Conservation (phyloP, 176 grass and related monocot species). For the Rhynchospora tenuis region DNA sequence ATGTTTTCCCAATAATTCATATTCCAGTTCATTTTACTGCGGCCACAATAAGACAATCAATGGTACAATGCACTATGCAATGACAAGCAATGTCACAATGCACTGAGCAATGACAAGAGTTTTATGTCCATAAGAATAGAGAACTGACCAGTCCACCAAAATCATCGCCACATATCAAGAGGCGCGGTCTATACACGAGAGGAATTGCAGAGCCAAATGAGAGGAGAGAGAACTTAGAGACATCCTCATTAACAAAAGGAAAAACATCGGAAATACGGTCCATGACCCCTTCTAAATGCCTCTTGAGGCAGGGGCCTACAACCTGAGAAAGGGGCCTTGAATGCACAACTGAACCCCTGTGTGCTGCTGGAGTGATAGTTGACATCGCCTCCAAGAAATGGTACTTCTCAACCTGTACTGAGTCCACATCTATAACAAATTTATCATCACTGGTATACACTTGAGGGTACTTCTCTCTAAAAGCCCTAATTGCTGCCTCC, state of each 20-base stretch:
- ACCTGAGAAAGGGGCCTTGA: slow-evolving; percentile 77
- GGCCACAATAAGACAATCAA: background rate
- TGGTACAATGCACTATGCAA: background rate
- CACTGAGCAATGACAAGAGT: background rate
- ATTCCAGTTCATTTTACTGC: slow-evolving; percentile 1
- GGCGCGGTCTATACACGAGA: slow-evolving; percentile 92
- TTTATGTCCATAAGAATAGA: slow-evolving; percentile 11
- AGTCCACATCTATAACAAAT: slow-evolving; percentile 98
- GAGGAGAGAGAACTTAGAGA: slow-evolving; percentile 56
- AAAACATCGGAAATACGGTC: slow-evolving; percentile 72
- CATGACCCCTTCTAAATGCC: slow-evolving; percentile 88
- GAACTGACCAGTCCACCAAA: slow-evolving; percentile 76
- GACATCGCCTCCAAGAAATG: slow-evolving; percentile 99
- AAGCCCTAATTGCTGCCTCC: slow-evolving; percentile 91
- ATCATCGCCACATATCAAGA: slow-evolving; percentile 81
- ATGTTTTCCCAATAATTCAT: background rate
- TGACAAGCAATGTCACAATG: background rate
- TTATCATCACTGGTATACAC: slow-evolving; percentile 99
- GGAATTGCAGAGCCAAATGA: slow-evolving; percentile 73
- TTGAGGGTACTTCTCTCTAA: slow-evolving; percentile 98
- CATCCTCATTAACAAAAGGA: slow-evolving; percentile 61
- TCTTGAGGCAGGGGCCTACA: slow-evolving; percentile 74
- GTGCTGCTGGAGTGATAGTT: slow-evolving; percentile 87
- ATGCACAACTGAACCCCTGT: slow-evolving; percentile 87
- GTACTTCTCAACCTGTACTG: slow-evolving; percentile 66